These are phyloP conservation scores for Colletotrichum euphorbiae DNA, from an alignment of 2,329 filamentous ascomycete species.

Conservation along the genomic window DNA sequence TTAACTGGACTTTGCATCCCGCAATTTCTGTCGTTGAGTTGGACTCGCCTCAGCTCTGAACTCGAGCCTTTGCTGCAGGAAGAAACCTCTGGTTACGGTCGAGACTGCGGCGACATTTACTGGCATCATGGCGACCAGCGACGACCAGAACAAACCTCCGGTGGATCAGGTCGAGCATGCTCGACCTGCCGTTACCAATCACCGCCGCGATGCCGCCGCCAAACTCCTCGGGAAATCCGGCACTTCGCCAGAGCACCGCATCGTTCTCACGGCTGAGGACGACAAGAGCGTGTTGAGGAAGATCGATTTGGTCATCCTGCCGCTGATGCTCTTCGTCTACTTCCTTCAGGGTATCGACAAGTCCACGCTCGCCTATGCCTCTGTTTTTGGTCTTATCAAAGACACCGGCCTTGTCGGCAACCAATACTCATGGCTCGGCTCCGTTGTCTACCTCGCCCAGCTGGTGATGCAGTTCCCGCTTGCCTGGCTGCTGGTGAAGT, in stretches of 20 bases:
- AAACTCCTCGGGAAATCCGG: slow-evolving; percentile 55
- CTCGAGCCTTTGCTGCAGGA: not conserved
- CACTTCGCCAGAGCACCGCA: slow-evolving; percentile 43
- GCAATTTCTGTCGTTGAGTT: not conserved
- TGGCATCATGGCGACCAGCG: slow-evolving; percentile 24
- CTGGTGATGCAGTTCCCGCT: slow-evolving; percentile 68
- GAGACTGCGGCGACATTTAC: not conserved
- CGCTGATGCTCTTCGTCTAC: slow-evolving; percentile 68
- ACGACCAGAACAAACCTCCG: slow-evolving; percentile 25
- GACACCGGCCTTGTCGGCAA: slow-evolving; percentile 67
- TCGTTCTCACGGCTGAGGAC: slow-evolving; percentile 49
- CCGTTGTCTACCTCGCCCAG: slow-evolving; percentile 70
- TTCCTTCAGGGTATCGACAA: slow-evolving; percentile 64
- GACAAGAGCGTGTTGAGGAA: slow-evolving; percentile 51
- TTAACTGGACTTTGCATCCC: slow-evolving; percentile 16
- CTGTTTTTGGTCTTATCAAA: slow-evolving; percentile 71
- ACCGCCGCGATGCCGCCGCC: slow-evolving; percentile 56
- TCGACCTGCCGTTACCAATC: slow-evolving; percentile 1
- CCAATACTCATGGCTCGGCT: slow-evolving; percentile 71
- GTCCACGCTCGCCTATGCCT: slow-evolving; percentile 59
- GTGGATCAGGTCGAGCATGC: slow-evolving; percentile 34
- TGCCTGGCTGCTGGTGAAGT: slow-evolving; percentile 63
- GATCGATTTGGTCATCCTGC: slow-evolving; percentile 56
- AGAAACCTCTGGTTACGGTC: not conserved
- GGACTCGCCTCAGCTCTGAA: not conserved